Percentiles rank a stretch among this genome's conserved stretches.
Evolutionary conservation across 169 alveolate species (phyloP).

Genomic region (Theileria equi): DNA sequence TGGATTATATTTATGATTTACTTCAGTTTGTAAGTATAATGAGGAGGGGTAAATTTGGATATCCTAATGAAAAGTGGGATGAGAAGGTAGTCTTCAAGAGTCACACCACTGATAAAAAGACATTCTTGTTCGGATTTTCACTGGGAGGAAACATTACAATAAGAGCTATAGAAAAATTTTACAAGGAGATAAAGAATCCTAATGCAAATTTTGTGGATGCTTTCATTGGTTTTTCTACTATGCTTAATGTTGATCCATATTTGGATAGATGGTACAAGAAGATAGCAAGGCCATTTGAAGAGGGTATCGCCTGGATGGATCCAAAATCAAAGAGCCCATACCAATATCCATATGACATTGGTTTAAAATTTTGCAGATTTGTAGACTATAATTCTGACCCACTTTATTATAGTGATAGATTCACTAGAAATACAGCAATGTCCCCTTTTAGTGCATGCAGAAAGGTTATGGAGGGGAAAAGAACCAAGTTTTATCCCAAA

Average conservation of each 20-base stretch:
- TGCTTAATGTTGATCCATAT: slow-evolving; percentile 43
- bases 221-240: slow-evolving; percentile 62
- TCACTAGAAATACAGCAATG: neutral
- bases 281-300: neutral
- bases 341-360: neutral
- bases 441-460: slow-evolving; percentile 28
- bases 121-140: slow-evolving; percentile 62
- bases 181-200: slow-evolving; percentile 13
- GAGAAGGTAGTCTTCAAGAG: slow-evolving; percentile 12
- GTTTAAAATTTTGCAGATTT: too few relatives aligned
- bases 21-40: slow-evolving; percentile 63
- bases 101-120: slow-evolving; percentile 19
- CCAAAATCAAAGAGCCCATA: neutral
- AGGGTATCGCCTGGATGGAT: neutral
- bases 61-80: slow-evolving; percentile 14
- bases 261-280: neutral
- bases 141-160: slow-evolving; percentile 69
- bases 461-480: slow-evolving; percentile 19
- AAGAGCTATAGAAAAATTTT: slow-evolving; percentile 37
- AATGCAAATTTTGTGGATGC: slow-evolving; percentile 50
- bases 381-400: neutral
- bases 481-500: slow-evolving; percentile 33
- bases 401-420: neutral
- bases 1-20: slow-evolving; percentile 57
- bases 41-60: slow-evolving; percentile 17